Evolutionary conservation across 1,139 yeast genomes (phyloP).

Genomic region (Eremothecium gossypii): DNA sequence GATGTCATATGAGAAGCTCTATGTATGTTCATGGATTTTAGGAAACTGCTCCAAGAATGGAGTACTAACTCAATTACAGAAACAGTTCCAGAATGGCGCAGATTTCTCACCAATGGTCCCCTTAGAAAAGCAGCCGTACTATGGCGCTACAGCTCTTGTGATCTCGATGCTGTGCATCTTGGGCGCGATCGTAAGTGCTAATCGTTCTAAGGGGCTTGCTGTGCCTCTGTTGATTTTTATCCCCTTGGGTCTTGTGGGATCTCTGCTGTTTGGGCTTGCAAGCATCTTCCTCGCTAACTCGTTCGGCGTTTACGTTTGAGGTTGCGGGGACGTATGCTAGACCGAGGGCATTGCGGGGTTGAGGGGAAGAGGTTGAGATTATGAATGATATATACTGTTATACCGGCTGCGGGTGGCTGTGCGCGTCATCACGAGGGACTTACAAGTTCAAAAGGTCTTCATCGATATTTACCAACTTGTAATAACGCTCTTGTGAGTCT

Average conservation of each 20-base stretch:
- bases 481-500: constrained; percentile 19
- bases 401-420: background rate
- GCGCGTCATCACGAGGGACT: background rate
- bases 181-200: constrained; percentile 11
- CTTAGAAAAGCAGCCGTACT: constrained; percentile 20
- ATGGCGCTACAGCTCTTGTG: constrained; percentile 17
- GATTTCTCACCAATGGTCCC: constrained; percentile 13
- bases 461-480: constrained; percentile 25
- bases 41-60: too few species aligned
- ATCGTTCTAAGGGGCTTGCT: constrained; percentile 8
- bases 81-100: constrained; percentile 13
- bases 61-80: constrained; percentile 9
- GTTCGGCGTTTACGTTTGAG: constrained; percentile 26
- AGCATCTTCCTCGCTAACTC: constrained; percentile 25
- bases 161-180: constrained; percentile 17
- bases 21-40: too few species aligned
- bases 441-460: constrained; percentile 25
- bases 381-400: background rate
- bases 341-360: too few species aligned
- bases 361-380: too few species aligned
- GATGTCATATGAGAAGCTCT: too few species aligned
- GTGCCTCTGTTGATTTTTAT: constrained; percentile 15
- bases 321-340: background rate
- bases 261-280: constrained; percentile 22
- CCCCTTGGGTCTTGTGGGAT: constrained; percentile 17